A percentile compares a stretch with the other conserved stretches of the same genome.
These are phyloP conservation scores for Rhypophila decipiens DNA, from an alignment of 495 filamentous ascomycete species.

Conservation along the genomic window DNA sequence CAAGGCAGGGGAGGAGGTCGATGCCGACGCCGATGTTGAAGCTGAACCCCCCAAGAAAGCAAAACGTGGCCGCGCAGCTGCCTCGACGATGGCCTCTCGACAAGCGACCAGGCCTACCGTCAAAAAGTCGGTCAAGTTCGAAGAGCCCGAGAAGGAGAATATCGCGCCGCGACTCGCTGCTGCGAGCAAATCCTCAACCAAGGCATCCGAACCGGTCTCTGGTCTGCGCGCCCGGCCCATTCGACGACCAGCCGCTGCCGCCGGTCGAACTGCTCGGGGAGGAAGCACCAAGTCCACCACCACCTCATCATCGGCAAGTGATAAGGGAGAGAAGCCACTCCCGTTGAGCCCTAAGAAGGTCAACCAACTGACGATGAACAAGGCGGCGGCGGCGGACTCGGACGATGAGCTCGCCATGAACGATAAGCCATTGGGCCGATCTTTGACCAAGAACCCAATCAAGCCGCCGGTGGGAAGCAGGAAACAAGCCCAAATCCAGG, in stretches of 20 bases:
- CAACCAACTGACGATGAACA: conserved; percentile 38
- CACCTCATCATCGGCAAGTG: conserved; percentile 1
- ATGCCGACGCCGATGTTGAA: conserved; percentile 12
- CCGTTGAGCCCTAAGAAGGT: conserved; percentile 53
- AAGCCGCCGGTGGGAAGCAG: conserved; percentile 17
- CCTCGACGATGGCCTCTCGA: conserved; percentile 19
- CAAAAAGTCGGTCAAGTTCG: conserved; percentile 52
- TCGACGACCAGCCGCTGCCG: conserved; percentile 13
- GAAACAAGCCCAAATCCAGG: background rate
- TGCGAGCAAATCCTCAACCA: conserved; percentile 7
- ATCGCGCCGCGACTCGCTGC: conserved; percentile 22
- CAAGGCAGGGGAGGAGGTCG: conserved; percentile 11
- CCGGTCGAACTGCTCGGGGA: conserved; percentile 8
- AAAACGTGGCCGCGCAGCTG: conserved; percentile 31
- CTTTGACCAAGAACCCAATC: conserved; percentile 43
- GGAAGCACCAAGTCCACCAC: conserved; percentile 6
- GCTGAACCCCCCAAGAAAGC: conserved; percentile 29
- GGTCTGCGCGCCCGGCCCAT: conserved; percentile 23
- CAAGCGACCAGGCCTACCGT: conserved; percentile 27
- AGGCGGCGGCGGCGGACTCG: conserved; percentile 31
- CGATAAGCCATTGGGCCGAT: conserved; percentile 42
- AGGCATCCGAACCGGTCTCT: conserved; percentile 14
- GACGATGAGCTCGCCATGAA: conserved; percentile 49
- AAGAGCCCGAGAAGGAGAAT: conserved; percentile 54
- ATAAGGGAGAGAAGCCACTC: conserved; percentile 20